Conservation (phyloP, 768 basidiomycete genomes). For the Russula ochroleuca region DNA sequence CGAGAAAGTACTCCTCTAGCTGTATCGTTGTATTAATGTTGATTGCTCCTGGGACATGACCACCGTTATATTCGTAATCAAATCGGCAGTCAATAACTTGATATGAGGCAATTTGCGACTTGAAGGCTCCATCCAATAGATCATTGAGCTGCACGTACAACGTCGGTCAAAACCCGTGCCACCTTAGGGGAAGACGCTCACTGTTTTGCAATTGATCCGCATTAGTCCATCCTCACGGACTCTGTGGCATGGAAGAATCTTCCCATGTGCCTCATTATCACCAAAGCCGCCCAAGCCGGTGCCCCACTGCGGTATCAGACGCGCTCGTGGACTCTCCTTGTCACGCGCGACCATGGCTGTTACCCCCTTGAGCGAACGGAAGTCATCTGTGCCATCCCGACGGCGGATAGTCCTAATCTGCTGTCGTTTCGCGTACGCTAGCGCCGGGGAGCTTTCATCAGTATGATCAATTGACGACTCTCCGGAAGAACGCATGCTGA, state of each 20-base stretch:
- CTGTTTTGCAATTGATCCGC: slow-evolving; percentile 78
- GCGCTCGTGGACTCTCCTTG: slow-evolving; percentile 27
- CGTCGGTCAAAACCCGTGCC: slow-evolving; percentile 18
- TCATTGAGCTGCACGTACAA: slow-evolving; percentile 56
- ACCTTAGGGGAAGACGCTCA: slow-evolving; percentile 39
- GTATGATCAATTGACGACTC: slow-evolving; percentile 48
- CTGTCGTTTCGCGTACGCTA: slow-evolving; percentile 74
- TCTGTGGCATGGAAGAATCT: slow-evolving; percentile 88
- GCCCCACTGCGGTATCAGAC: slow-evolving; percentile 37
- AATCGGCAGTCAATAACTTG: slow-evolving; percentile 95
- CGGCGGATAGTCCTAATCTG: slow-evolving; percentile 72
- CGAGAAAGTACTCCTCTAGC: slow-evolving; percentile 78
- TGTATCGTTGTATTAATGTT: slow-evolving; percentile 81
- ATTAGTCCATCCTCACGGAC: slow-evolving; percentile 95
- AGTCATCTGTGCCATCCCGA: slow-evolving; percentile 79
- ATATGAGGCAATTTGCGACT: slow-evolving; percentile 58
- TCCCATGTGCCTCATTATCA: slow-evolving; percentile 89
- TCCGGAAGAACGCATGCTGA: slow-evolving; percentile 42
- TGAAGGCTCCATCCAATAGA: slow-evolving; percentile 72
- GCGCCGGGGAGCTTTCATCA: slow-evolving; percentile 72
- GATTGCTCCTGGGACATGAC: slow-evolving; percentile 87
- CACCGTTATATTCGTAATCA: slow-evolving; percentile 92
- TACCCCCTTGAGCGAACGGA: slow-evolving; percentile 66
- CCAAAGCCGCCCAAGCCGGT: slow-evolving; percentile 81
- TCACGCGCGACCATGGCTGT: slow-evolving; percentile 36